A percentile compares a stretch with the other conserved stretches of the same genome.
Conservation (phyloP, 257 asterid genomes). For the Forsythia viridissima region DNA sequence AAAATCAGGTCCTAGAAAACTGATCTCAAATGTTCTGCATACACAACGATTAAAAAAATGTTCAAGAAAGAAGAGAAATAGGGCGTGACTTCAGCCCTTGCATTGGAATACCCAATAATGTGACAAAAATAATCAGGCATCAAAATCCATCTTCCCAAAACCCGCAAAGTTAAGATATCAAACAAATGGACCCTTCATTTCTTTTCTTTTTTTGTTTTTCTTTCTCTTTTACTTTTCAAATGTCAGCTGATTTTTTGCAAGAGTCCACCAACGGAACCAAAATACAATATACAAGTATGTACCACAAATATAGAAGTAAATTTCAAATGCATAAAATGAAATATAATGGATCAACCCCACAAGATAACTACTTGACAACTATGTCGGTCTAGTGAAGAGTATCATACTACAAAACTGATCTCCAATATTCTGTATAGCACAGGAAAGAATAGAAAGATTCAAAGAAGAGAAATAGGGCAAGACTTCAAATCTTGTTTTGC, state of each 20-base stretch:
- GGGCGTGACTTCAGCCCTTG: not conserved
- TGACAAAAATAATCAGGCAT: not conserved
- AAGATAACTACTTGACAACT: not conserved
- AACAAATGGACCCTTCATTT: not conserved
- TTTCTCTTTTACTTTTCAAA: not conserved
- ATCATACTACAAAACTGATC: not conserved
- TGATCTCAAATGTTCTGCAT: not conserved
- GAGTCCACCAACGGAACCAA: not conserved
- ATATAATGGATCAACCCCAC: not conserved
- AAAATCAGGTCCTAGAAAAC: not conserved
- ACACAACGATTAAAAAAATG: too few species aligned
- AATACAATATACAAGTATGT: not conserved
- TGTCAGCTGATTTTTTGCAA: not conserved
- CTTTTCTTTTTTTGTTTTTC: too few species aligned
- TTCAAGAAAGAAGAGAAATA: not conserved
- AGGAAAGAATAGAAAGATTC: not conserved
- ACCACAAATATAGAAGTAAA: too few species aligned
- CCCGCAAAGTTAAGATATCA: not conserved
- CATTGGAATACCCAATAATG: not conserved
- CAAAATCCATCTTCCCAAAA: not conserved
- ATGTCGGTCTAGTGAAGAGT: not conserved
- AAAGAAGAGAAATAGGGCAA: not conserved
- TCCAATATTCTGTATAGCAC: constrained; percentile 1
- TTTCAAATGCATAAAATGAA: not conserved
- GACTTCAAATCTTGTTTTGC: not conserved